Evolutionary conservation across 2,329 filamentous ascomycete genomes (phyloP), one percentile per base, ranked within the genome.

Genomic region (Bipolaris sorokiniana): DNA sequence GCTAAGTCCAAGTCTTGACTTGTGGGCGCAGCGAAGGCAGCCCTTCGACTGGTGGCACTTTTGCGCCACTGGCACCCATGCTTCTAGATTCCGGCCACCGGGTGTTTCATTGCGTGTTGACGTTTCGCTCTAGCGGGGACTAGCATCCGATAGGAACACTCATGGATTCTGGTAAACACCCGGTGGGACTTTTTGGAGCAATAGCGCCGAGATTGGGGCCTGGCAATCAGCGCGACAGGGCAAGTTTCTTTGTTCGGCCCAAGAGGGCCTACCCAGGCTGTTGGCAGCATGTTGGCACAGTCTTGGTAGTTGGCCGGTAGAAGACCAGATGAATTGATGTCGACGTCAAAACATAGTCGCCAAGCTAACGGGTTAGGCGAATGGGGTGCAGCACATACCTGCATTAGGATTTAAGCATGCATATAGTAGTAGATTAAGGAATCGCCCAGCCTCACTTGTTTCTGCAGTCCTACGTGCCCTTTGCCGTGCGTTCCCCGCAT

Each of bases 21-120:
- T 23, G 34, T 31, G 16, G 48, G 34, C 13, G 37, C 20, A 50
- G 38, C 28, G 37, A 47, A 48, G 28, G 41, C n/a, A 47, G 36
- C 23, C 23, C 42, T 28, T 16, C 42, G 28, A 52, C 54, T 40
- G 49, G 48, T 34, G 38, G 42, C 41, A 48, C 34, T 40, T 33
- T 28, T 48, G 36, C 36, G 54, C 48, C 37, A 53, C 42, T 7
- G 15, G 31, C 48, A 26, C 22, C 16, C 42, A 31, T 56, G 54
- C 41, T 47, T 56, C 37, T 48, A 48, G 42, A 56, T 47, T 53
- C 23, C 54, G 42, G 36, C 48, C 49, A 56, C 54, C 48, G 42
- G 54, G 48, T 37, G 54, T 56, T 56, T 56, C 54, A 53, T 40
- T 10, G 28, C 28, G 36, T 22, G n/a, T 45, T 36, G 42, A 53